These are phyloP conservation scores for Fusarium nodosum DNA, from an alignment of 2,329 filamentous ascomycete species.

Conservation along the genomic window DNA sequence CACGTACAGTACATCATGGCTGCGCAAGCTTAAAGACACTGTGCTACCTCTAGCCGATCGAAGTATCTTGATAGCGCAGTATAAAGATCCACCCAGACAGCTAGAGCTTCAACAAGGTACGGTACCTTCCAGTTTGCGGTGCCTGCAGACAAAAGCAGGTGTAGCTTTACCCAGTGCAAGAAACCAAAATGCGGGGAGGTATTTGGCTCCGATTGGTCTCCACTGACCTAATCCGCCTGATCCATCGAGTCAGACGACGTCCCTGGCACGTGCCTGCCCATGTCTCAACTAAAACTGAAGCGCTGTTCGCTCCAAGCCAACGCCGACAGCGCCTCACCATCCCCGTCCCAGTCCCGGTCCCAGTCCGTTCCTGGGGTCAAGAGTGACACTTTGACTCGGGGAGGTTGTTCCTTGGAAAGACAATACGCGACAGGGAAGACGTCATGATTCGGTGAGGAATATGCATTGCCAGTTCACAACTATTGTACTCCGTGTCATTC, in stretches of 20 bases:
- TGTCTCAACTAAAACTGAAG: conserved; percentile 42
- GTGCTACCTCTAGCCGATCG: conserved; percentile 15
- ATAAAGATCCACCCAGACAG: conserved; percentile 25
- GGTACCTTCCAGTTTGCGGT: conserved; percentile 42
- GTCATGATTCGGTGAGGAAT: conserved; percentile 38
- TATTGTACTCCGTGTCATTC: not conserved
- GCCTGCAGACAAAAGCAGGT: conserved; percentile 30
- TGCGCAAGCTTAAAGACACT: conserved; percentile 28
- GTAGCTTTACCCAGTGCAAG: conserved; percentile 41
- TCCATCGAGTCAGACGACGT: conserved; percentile 52
- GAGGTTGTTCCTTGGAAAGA: conserved; percentile 38
- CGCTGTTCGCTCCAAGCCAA: conserved; percentile 35
- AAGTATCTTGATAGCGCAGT: conserved; percentile 36
- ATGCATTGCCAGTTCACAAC: conserved; percentile 18
- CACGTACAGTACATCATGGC: conserved; percentile 42
- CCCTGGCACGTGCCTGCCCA: conserved; percentile 49
- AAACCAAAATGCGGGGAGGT: conserved; percentile 49
- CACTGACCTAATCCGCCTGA: conserved; percentile 48
- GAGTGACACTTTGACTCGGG: conserved; percentile 23
- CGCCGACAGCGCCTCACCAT: conserved; percentile 37
- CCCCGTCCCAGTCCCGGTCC: conserved; percentile 41
- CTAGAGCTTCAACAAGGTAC: conserved; percentile 41
- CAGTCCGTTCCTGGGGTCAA: conserved; percentile 37
- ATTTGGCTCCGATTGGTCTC: conserved; percentile 48
- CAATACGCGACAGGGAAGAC: conserved; percentile 24